Evolutionary conservation across 1,139 yeast species (phyloP).

Genomic region (Saccharomycopsis hybrid): DNA sequence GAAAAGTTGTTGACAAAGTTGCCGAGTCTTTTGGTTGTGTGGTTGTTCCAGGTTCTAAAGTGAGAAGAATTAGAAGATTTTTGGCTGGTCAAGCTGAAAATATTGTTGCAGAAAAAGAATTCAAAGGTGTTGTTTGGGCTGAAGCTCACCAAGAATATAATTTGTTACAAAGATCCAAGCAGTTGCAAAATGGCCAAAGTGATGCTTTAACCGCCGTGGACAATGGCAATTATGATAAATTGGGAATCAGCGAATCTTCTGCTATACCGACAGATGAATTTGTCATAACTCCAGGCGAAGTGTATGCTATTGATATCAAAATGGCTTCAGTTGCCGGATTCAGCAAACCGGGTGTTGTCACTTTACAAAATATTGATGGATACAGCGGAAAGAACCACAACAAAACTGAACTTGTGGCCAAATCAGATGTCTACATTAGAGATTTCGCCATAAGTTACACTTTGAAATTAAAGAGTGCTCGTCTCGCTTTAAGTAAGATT

Average conservation of each 20-base stretch:
- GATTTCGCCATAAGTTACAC: conserved; percentile 78
- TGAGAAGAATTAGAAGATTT: conserved; percentile 86
- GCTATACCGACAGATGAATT: conserved; percentile 78
- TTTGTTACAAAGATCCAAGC: conserved; percentile 40
- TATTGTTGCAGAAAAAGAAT: conserved; percentile 84
- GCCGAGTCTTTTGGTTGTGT: conserved; percentile 76
- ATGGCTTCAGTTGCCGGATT: conserved; percentile 62
- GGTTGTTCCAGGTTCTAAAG: conserved; percentile 87
- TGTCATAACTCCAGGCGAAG: conserved; percentile 72
- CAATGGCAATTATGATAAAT: conserved; percentile 26
- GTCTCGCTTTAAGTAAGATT: conserved; percentile 62
- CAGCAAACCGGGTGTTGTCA: conserved; percentile 55
- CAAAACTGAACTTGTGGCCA: conserved; percentile 45
- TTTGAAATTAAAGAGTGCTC: conserved; percentile 67
- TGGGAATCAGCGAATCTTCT: conserved; percentile 31
- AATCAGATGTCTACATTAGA: conserved; percentile 57
- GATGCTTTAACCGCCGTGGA: not conserved
- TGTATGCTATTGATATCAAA: conserved; percentile 73
- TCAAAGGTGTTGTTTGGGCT: conserved; percentile 90
- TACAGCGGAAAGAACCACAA: conserved; percentile 56
- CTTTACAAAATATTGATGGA: conserved; percentile 59
- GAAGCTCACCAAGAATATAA: conserved; percentile 71
- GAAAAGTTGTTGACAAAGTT: conserved; percentile 71
- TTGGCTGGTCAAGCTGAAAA: conserved; percentile 94
- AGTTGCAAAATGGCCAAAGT: not conserved